phyloP scores from a whole-genome alignment of 179 eudicot genomes.

The Patellifolia procumbens region DNA sequence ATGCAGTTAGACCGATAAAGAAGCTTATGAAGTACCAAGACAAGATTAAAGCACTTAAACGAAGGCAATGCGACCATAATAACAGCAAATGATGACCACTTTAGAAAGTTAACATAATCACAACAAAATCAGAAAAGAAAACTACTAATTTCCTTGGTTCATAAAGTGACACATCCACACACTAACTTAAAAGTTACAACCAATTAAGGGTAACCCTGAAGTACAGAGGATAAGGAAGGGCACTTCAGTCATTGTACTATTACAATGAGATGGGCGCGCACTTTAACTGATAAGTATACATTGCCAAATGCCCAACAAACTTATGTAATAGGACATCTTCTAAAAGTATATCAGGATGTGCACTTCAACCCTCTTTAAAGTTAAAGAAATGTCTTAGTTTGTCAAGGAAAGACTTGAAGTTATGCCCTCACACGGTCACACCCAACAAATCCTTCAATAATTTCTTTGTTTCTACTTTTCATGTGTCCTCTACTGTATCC shows the following conservation, averaged over 20 bases:
- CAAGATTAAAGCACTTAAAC: no score
- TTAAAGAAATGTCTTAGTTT: constrained; percentile 11
- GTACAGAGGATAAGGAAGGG: background rate
- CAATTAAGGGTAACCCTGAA: background rate
- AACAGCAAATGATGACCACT: no score
- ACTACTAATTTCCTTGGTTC: background rate
- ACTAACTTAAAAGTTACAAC: no score
- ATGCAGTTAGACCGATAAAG: no score
- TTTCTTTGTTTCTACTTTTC: background rate
- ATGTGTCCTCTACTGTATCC: background rate
- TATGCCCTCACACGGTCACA: background rate
- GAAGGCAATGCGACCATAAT: no score
- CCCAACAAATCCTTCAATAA: constrained; percentile 5
- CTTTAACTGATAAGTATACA: background rate
- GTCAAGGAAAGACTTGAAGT: constrained; percentile 8
- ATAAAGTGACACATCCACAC: no score
- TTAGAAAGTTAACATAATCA: no score
- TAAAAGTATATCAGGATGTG: constrained; percentile 8
- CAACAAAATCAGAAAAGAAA: no score
- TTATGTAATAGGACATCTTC: background rate
- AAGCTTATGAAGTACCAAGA: no score
- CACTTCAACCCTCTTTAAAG: background rate
- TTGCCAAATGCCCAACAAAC: constrained; percentile 16
- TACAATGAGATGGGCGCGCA: background rate
- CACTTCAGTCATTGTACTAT: background rate